A percentile compares a stretch with the other conserved stretches of the same genome.
Conservation (phyloP, 208 protist genomes). For the Wallacemonas sp. region DNA sequence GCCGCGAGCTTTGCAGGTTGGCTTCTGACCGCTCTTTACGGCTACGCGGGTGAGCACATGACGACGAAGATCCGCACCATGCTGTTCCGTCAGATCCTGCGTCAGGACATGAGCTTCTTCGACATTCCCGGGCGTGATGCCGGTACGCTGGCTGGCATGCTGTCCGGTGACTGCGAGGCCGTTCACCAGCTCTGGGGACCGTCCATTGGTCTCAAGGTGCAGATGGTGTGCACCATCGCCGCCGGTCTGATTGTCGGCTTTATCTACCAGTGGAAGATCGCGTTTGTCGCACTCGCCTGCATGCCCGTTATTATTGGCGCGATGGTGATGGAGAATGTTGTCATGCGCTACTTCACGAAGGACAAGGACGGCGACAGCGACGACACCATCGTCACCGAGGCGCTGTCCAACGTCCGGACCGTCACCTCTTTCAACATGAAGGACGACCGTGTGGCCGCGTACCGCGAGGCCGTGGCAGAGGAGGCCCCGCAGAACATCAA, state of each 20-base stretch:
- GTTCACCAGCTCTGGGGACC: conserved; percentile 79
- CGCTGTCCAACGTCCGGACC: conserved; percentile 75
- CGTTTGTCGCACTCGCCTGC: conserved; percentile 54
- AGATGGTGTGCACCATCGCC: conserved; percentile 47
- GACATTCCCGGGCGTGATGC: conserved; percentile 75
- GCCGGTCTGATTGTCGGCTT: conserved; percentile 67
- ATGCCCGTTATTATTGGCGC: conserved; percentile 52
- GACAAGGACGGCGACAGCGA: conserved; percentile 43
- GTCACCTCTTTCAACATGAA: conserved; percentile 83
- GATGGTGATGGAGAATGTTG: conserved; percentile 36
- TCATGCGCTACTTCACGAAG: conserved; percentile 42
- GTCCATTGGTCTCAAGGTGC: conserved; percentile 62
- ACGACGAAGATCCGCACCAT: conserved; percentile 66
- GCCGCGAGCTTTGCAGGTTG: conserved; percentile 39
- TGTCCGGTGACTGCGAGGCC: conserved; percentile 80
- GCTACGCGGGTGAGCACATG: conserved; percentile 68
- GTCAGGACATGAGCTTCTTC: conserved; percentile 88
- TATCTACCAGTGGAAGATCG: conserved; percentile 78
- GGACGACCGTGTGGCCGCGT: conserved; percentile 39
- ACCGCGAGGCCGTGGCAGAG: conserved; percentile 21
- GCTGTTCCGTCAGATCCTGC: conserved; percentile 71
- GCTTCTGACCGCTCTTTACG: conserved; percentile 63
- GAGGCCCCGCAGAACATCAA: conserved; percentile 30
- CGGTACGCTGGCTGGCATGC: conserved; percentile 63
- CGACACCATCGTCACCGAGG: conserved; percentile 69